phyloP scores from a whole-genome alignment of 2,329 filamentous ascomycete genomes.

The Colletotrichum tofieldiae region DNA sequence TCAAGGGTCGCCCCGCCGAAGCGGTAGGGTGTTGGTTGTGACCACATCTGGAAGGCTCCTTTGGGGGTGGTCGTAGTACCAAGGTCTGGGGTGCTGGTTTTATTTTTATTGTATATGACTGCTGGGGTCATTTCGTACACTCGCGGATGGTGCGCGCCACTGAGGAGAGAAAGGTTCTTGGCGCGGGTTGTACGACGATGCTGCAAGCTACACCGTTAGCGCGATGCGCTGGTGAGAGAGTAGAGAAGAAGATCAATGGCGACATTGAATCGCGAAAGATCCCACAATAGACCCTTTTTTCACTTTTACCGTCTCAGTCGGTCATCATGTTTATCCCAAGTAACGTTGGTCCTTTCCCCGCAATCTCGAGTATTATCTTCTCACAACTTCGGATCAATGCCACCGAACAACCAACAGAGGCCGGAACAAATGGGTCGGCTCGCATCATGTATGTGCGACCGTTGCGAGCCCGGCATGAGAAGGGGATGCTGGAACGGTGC shows the following conservation, averaged over 20 bases:
- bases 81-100: not conserved
- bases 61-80: slow-evolving; percentile 2
- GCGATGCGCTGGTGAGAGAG: not conserved
- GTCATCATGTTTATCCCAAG: too few species aligned
- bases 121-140: not conserved
- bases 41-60: not conserved
- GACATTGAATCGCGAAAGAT: not conserved
- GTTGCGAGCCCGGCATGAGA: not conserved
- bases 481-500: not conserved
- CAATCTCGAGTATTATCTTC: not conserved
- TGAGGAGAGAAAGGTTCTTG: not conserved
- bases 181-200: not conserved
- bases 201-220: not conserved
- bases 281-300: not conserved
- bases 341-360: not conserved
- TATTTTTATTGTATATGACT: not conserved
- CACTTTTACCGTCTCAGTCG: too few species aligned
- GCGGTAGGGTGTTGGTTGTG: slow-evolving; percentile 41
- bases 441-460: not conserved
- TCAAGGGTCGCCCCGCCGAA: slow-evolving; percentile 53
- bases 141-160: not conserved
- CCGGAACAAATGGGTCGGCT: not conserved
- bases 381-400: not conserved
- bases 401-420: not conserved
- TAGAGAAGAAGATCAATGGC: not conserved